phyloP scores from a whole-genome alignment of 1,284 basidiomycete species.

The Neotropicomus parvogracilis region DNA sequence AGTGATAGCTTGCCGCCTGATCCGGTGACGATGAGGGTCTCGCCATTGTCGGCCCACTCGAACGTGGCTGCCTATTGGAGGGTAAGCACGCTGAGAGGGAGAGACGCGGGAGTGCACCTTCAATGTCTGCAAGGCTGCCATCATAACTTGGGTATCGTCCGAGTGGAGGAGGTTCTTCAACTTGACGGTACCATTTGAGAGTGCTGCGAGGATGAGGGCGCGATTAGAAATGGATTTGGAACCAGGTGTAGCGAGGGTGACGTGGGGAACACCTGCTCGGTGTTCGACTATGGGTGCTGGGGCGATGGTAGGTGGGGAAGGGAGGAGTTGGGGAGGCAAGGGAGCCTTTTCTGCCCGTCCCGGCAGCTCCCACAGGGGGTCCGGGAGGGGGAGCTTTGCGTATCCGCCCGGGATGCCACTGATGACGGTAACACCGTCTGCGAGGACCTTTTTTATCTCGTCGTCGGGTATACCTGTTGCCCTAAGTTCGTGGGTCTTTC shows the following conservation, averaged over 20 bases:
- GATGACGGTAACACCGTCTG: slow-evolving; percentile 73
- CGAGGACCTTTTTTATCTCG: slow-evolving; percentile 77
- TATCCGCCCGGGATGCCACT: slow-evolving; percentile 52
- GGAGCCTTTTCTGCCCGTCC: slow-evolving; percentile 15
- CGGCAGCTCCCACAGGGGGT: slow-evolving; percentile 21
- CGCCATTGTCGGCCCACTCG: slow-evolving; percentile 90
- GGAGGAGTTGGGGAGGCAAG: slow-evolving; percentile 23
- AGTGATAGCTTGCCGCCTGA: slow-evolving; percentile 79
- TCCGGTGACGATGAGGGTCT: slow-evolving; percentile 90
- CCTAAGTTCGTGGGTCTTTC: slow-evolving; percentile 88
- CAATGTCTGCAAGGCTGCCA: slow-evolving; percentile 86
- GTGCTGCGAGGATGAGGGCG: slow-evolving; percentile 89
- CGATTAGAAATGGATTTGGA: slow-evolving; percentile 98
- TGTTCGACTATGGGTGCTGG: background rate
- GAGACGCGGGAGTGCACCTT: slow-evolving; percentile 48
- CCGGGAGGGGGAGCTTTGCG: slow-evolving; percentile 48
- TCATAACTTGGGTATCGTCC: slow-evolving; percentile 99
- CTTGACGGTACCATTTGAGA: slow-evolving; percentile 85
- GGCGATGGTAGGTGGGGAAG: background rate
- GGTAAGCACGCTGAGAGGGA: slow-evolving; percentile 1
- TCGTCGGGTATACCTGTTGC: slow-evolving; percentile 83
- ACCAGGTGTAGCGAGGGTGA: slow-evolving; percentile 90
- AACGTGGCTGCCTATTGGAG: slow-evolving; percentile 74
- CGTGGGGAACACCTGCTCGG: slow-evolving; percentile 27
- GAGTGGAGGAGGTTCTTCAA: slow-evolving; percentile 92